A percentile compares a stretch with the other conserved stretches of the same genome.
Conservation (phyloP, 257 asterid species). For the Craterostigma plantagineum region DNA sequence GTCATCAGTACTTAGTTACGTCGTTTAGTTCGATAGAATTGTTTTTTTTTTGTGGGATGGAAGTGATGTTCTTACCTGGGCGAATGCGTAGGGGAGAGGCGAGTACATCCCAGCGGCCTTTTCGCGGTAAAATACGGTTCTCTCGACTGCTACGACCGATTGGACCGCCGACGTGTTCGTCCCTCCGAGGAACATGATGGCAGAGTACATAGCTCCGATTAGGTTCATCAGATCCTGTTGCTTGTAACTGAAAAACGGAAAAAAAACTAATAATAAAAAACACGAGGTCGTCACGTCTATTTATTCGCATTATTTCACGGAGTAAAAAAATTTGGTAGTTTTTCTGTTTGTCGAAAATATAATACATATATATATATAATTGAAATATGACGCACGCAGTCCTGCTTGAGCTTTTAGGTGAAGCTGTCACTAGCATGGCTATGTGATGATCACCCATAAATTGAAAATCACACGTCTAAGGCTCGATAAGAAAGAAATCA, state of each 20-base stretch:
- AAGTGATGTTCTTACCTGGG: background rate
- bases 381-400: too few species aligned
- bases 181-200: constrained; percentile 6
- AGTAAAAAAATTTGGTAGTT: too few species aligned
- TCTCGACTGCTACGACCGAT: constrained; percentile 4
- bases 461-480: too few species aligned
- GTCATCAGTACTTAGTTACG: background rate
- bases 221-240: background rate
- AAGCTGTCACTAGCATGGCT: too few species aligned
- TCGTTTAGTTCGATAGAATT: too few species aligned
- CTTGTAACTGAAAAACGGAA: background rate
- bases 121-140: constrained; percentile 7
- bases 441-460: too few species aligned
- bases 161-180: constrained; percentile 4
- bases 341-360: too few species aligned
- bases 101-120: constrained; percentile 7
- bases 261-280: background rate
- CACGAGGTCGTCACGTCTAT: background rate
- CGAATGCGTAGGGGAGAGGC: constrained; percentile 3
- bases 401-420: too few species aligned
- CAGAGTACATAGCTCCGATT: constrained; percentile 3
- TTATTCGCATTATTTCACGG: too few species aligned
- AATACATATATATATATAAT: too few species aligned
- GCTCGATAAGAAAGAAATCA: too few species aligned
- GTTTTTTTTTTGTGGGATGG: too few species aligned